Evolutionary conservation across 106 monocot genomes (phyloP).

Genomic region (Apostasia shenzhenica): DNA sequence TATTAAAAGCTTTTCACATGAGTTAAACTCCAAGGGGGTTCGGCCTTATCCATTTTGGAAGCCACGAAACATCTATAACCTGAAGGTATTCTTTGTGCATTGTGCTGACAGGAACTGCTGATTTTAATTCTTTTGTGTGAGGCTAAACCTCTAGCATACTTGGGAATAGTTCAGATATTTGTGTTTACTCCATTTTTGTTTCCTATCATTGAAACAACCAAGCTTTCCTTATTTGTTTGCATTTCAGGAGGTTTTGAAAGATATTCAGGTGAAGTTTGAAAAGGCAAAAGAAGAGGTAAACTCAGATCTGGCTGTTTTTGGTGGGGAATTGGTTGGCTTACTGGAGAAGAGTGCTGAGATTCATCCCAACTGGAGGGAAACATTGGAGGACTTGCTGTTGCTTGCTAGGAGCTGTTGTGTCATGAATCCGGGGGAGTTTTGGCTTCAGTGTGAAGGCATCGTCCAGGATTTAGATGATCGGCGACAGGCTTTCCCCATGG

Average conservation of each 20-base stretch:
- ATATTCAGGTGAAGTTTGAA: conserved; percentile 83
- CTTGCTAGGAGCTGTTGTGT: conserved; percentile 78
- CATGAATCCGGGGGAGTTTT: conserved; percentile 80
- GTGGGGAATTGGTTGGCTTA: conserved; percentile 79
- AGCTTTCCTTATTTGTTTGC: conserved; percentile 5
- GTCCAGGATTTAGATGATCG: conserved; percentile 96
- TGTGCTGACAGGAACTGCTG: not conserved
- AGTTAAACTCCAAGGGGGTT: conserved; percentile 93
- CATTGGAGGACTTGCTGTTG: conserved; percentile 75
- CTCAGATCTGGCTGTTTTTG: conserved; percentile 81
- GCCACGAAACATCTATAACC: conserved; percentile 62
- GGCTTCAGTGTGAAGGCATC: conserved; percentile 96
- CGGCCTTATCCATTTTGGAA: conserved; percentile 93
- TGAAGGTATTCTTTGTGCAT: conserved; percentile 45
- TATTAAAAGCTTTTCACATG: conserved; percentile 94
- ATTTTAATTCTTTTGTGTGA: not conserved
- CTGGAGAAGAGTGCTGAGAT: conserved; percentile 82
- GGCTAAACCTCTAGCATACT: not conserved
- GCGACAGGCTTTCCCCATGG: conserved; percentile 77
- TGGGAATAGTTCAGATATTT: not conserved
- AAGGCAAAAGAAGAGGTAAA: conserved; percentile 98
- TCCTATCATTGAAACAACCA: not conserved
- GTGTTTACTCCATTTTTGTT: not conserved
- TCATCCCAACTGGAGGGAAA: conserved; percentile 91
- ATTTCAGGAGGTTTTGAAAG: conserved; percentile 71